Base-by-base conservation (phyloP, 2,329 filamentous ascomycete genomes). In the Furcasterigmium furcatum region DNA sequence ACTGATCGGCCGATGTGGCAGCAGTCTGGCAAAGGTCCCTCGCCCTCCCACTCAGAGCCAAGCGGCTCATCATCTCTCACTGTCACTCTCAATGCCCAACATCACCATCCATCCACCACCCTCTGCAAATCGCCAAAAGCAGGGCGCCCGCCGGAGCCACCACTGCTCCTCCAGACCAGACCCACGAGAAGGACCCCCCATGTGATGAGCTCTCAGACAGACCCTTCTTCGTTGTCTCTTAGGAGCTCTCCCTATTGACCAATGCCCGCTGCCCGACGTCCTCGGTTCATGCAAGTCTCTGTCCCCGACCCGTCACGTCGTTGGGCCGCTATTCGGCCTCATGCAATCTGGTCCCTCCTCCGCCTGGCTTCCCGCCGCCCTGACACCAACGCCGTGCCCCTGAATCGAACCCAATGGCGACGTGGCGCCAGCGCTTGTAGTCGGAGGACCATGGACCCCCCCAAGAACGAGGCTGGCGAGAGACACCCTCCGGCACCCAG, bases 261-360 rank as follows among this genome's bases (percentile, higher is more conserved):
- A 36, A 36, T 36, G n/a, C 18, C n/a, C 34, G 34, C 18, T 36
- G 16, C 16, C 34, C n/a, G 16, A 9, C 34, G 8, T 16, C 32
- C 30, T 18, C 21, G n/a, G n/a, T n/a, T 34, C 41, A 36, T 43
- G 32, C 41, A 34, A 14, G 44, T 22, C 29, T 35, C 46, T 48
- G 36, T 34, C 24, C 19, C 29, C 43, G 51, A 44, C 45, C 42
- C 32, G 41, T 38, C 13, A 32, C 41, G 38, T 36, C 40, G 51
- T 53, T 46, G 51, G 51, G 51, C 51, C 46, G 51, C 51, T 47
- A 53, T 51, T 22, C 46, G 44, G 42, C 43, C 46, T 49, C 46
- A 43, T 49, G 22, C 41, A 21, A 25, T 30, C 32, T 21, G 41
- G 34, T 36, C 38, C 35, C 39, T n/a, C 12, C 29, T n/a, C 29